Conservation (phyloP, 108 stramenopile genomes). For the Skeletonema tropicum region DNA sequence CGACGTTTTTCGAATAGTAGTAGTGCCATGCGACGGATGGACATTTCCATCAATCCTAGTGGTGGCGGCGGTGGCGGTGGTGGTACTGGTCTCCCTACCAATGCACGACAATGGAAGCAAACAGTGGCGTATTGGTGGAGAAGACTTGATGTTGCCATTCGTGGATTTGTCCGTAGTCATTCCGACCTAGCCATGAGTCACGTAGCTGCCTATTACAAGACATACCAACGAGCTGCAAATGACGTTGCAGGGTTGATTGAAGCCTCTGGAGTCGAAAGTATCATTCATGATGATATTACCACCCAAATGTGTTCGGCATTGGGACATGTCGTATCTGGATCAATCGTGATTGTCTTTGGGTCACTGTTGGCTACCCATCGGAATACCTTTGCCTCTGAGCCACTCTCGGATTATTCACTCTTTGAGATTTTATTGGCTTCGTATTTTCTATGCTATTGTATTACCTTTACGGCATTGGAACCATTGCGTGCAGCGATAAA, state of each 20-base stretch:
- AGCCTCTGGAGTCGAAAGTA: conserved; percentile 79
- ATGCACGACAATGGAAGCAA: conserved; percentile 27
- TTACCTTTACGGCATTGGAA: conserved; percentile 87
- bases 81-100: not conserved
- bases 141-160: conserved; percentile 35
- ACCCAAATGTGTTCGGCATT: conserved; percentile 80
- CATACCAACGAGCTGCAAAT: conserved; percentile 74
- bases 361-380: conserved; percentile 57
- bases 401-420: conserved; percentile 52
- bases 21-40: conserved; percentile 64
- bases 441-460: conserved; percentile 74
- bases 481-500: conserved; percentile 84
- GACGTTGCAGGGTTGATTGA: conserved; percentile 82
- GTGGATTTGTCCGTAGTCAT: conserved; percentile 75
- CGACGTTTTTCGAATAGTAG: conserved; percentile 16
- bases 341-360: conserved; percentile 69
- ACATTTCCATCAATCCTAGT: conserved; percentile 44
- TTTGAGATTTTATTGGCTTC: conserved; percentile 71
- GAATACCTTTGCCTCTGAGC: conserved; percentile 32
- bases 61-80: not conserved
- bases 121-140: conserved; percentile 28
- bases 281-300: conserved; percentile 85
- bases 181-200: conserved; percentile 85
- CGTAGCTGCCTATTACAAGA: conserved; percentile 81
- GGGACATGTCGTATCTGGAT: conserved; percentile 60